phyloP scores from a whole-genome alignment of 257 asterid genomes.

The Ilex asprella region DNA sequence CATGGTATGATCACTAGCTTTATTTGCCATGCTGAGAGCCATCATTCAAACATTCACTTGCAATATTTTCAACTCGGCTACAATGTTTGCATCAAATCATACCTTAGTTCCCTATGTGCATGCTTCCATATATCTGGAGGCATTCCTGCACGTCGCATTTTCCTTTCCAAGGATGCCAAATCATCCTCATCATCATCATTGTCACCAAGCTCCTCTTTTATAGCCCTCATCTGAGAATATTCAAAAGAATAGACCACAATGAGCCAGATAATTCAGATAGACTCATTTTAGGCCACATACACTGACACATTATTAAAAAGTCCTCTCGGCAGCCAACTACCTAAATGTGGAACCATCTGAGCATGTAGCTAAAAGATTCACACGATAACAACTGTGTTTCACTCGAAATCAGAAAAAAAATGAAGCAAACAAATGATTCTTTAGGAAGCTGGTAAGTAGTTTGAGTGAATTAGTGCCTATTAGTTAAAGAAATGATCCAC shows the following conservation, averaged over 20 bases:
- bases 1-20: not conserved
- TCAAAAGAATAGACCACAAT: slow-evolving; percentile 9
- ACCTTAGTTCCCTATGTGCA: slow-evolving; percentile 94
- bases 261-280: not conserved
- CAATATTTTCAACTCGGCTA: not conserved
- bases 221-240: slow-evolving; percentile 84
- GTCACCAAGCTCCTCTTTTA: slow-evolving; percentile 98
- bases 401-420: too few species aligned
- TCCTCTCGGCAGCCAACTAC: not conserved
- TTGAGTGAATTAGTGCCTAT: too few species aligned
- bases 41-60: not conserved
- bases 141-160: slow-evolving; percentile 95
- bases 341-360: not conserved
- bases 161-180: slow-evolving; percentile 84
- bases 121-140: slow-evolving; percentile 95
- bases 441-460: too few species aligned
- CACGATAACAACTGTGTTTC: not conserved
- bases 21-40: not conserved
- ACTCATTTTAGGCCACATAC: not conserved
- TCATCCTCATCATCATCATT: slow-evolving; percentile 98
- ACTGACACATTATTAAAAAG: not conserved
- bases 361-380: not conserved
- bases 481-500: too few species aligned
- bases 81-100: slow-evolving; percentile 3
- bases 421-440: too few species aligned